phyloP scores from a whole-genome alignment of 108 stramenopile species.

The Nitzschia sp. region DNA sequence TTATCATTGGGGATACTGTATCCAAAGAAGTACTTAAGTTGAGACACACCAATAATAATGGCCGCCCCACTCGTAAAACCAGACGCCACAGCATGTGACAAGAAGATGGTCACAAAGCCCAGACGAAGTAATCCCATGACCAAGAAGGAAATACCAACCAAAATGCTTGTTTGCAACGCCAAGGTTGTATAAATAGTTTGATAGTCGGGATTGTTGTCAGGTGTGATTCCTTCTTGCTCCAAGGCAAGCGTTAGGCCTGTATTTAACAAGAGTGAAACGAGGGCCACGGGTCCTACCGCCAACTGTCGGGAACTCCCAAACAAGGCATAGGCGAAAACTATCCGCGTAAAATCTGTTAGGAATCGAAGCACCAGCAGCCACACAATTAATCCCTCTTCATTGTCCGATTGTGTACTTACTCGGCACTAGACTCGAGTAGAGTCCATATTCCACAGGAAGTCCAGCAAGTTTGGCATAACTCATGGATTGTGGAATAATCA shows the following conservation, averaged over 20 bases:
- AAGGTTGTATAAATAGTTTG: slow-evolving; percentile 33
- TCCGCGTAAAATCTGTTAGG: too few species aligned
- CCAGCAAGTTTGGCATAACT: slow-evolving; percentile 88
- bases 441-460: slow-evolving; percentile 82
- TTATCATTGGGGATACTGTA: slow-evolving; percentile 41
- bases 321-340: slow-evolving; percentile 73
- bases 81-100: slow-evolving; percentile 82
- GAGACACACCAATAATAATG: slow-evolving; percentile 82
- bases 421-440: slow-evolving; percentile 84
- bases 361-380: too few species aligned
- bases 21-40: slow-evolving; percentile 85
- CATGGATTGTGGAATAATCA: slow-evolving; percentile 90
- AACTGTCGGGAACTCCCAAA: slow-evolving; percentile 84
- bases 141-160: slow-evolving; percentile 58
- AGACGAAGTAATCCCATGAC: slow-evolving; percentile 52
- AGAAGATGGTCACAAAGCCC: slow-evolving; percentile 78
- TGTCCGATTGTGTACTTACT: too few species aligned
- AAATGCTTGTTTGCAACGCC: slow-evolving; percentile 54
- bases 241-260: slow-evolving; percentile 40
- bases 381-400: too few species aligned
- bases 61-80: slow-evolving; percentile 90
- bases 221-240: slow-evolving; percentile 24
- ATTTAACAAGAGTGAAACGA: slow-evolving; percentile 58
- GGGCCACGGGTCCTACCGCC: slow-evolving; percentile 85
- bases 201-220: slow-evolving; percentile 32